Evolutionary conservation across 2,329 filamentous ascomycete genomes (phyloP).

Genomic region (Intubia oerlemansii): DNA sequence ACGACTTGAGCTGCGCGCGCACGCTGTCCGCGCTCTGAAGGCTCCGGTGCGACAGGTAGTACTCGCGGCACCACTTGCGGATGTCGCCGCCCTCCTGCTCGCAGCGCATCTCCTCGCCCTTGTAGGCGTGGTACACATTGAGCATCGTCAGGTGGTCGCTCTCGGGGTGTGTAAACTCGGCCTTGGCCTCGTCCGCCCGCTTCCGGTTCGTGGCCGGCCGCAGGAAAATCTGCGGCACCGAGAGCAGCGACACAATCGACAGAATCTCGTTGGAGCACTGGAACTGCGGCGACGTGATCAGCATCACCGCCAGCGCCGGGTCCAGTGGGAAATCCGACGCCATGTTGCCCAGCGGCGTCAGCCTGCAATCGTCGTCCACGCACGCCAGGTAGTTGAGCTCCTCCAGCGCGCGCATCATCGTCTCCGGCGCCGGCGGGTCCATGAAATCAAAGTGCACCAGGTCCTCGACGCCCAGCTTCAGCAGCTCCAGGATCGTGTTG

Average conservation of each 20-base stretch:
- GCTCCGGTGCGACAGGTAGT: conserved; percentile 79
- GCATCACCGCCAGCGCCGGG: conserved; percentile 85
- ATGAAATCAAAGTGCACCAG: conserved; percentile 97
- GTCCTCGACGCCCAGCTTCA: conserved; percentile 91
- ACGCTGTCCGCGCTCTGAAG: conserved; percentile 89
- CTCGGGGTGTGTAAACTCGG: conserved; percentile 74
- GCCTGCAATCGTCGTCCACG: conserved; percentile 85
- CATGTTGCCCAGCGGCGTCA: conserved; percentile 66
- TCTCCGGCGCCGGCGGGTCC: conserved; percentile 95
- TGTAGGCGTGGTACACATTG: conserved; percentile 97
- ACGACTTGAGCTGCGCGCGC: conserved; percentile 72
- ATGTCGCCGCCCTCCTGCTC: conserved; percentile 32
- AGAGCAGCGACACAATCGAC: conserved; percentile 81
- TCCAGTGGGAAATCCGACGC: conserved; percentile 94
- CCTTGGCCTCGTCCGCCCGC: conserved; percentile 94
- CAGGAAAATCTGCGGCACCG: conserved; percentile 84
- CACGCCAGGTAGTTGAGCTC: conserved; percentile 96
- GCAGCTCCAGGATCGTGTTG: conserved; percentile 86
- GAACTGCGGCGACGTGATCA: conserved; percentile 93
- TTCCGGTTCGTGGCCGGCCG: conserved; percentile 71
- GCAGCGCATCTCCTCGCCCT: conserved; percentile 40
- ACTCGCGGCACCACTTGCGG: conserved; percentile 91
- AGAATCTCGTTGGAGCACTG: conserved; percentile 98
- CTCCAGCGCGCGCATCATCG: conserved; percentile 91
- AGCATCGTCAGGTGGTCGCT: conserved; percentile 92